Conservation (phyloP, 306 rosid species). For the Lathyrus oleraceus region DNA sequence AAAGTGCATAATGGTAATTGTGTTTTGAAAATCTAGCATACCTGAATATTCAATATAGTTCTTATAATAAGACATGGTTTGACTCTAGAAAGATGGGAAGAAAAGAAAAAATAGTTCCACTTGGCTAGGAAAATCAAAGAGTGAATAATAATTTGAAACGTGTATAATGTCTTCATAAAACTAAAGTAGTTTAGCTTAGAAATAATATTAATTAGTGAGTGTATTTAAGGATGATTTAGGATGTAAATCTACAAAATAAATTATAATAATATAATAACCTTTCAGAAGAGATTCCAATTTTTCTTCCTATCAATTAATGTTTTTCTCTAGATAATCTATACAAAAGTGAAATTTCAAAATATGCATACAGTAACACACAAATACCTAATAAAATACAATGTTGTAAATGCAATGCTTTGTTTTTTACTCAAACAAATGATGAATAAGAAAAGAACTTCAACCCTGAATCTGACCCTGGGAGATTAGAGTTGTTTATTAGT, state of each 20-base stretch:
- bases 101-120: constrained; percentile 81
- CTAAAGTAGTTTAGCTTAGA: constrained; percentile 15
- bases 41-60: constrained; percentile 88
- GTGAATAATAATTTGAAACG: constrained; percentile 86
- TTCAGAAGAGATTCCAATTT: constrained; percentile 79
- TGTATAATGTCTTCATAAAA: constrained; percentile 33
- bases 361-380: constrained; percentile 18
- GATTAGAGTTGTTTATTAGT: too few relatives aligned
- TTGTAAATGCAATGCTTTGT: too few relatives aligned
- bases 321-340: constrained; percentile 92
- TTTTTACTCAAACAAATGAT: too few relatives aligned
- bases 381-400: constrained; percentile 2
- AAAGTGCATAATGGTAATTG: constrained; percentile 4
- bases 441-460: too few relatives aligned
- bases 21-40: constrained; percentile 16
- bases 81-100: constrained; percentile 31
- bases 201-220: constrained; percentile 4
- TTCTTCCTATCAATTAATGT: constrained; percentile 81
- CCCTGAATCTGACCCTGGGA: too few relatives aligned
- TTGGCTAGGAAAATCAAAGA: constrained; percentile 97
- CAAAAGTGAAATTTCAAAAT: constrained; percentile 46
- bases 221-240: constrained; percentile 24
- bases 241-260: constrained; percentile 16
- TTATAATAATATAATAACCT: constrained; percentile 57
- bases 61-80: constrained; percentile 21